Conservation (phyloP, 192 early-diverging fungal species). For the Coemansia sp. region DNA sequence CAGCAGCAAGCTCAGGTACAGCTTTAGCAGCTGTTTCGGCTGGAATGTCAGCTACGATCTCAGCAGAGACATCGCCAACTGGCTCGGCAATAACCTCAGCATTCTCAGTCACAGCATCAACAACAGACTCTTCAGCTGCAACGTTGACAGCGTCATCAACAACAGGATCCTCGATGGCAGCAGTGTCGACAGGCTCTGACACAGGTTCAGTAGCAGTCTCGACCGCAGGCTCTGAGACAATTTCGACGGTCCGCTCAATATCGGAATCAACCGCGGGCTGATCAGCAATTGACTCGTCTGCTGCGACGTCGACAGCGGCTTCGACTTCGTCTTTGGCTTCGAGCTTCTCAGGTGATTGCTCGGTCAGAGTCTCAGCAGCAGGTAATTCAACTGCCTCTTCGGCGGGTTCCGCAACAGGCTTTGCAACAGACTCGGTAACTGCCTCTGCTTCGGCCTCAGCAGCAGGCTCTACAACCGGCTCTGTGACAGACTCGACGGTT, state of each 20-base stretch:
- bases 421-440: not conserved
- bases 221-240: not conserved
- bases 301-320: not conserved
- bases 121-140: too few relatives aligned
- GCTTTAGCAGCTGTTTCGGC: not conserved
- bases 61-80: not conserved
- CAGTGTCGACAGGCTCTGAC: not conserved
- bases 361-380: not conserved
- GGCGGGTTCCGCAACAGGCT: not conserved
- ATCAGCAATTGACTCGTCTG: not conserved
- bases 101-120: too few relatives aligned
- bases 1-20: constrained; percentile 4
- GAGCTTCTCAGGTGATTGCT: not conserved
- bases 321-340: not conserved
- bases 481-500: not conserved
- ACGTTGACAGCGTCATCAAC: too few relatives aligned
- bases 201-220: not conserved
- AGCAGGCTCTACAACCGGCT: not conserved
- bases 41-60: too few relatives aligned
- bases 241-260: not conserved
- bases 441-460: not conserved
- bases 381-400: not conserved
- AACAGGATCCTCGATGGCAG: too few relatives aligned
- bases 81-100: not conserved
- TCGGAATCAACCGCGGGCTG: not conserved